Base-by-base conservation (phyloP, 305 asterid species). In the Solanum hybrid region DNA sequence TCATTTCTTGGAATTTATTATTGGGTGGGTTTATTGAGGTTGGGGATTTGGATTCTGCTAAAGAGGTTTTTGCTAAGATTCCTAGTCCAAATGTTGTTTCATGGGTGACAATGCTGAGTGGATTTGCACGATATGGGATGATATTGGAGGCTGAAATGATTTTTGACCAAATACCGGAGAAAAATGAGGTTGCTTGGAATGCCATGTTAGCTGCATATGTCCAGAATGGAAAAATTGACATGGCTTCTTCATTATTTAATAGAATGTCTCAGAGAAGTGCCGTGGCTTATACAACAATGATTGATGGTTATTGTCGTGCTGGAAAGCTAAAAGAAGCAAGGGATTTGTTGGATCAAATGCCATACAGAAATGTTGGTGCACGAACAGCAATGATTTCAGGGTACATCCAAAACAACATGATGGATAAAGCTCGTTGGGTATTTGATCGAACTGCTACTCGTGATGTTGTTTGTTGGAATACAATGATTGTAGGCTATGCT, bases 391-490 rank as follows among this genome's bases (percentile, higher is more conserved):
- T 92, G 91, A 89, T 93, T 24, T 87, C 89, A 35, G 94, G 94
- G 34, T 91, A 86, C 42, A 87, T 89, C 73, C 93, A 89, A 90
- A 78, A 90, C 46, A 87, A 92, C 26, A 89, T n/a, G 89, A 31
- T 92, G 85, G 92, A 91, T 86, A 89, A 93, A 73, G 93, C 93
- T 74, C 89, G 90, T 36, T 33, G 61, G 69, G 28, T 91, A 89
- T 93, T 92, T 90, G 89, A 92, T 84, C 90, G 18, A 76, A 87
- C 91, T 29, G 76, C 87, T 87, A 33, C 73, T 74, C 90, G 93
- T 8, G 94, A 93, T 75, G 87, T 90, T 90, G 90, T 92, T 78
- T 93, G 93, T 77, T 93, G 94, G 93, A 92, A 93, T 88, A 92
- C 94, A 37, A 89, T 93, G 93, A 87, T 93, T 86, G 92, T 90